A percentile compares a stretch with the other conserved stretches of the same genome.
These are phyloP conservation scores for Solanum paucissectum DNA, from an alignment of 257 asterid species.

Conservation along the genomic window DNA sequence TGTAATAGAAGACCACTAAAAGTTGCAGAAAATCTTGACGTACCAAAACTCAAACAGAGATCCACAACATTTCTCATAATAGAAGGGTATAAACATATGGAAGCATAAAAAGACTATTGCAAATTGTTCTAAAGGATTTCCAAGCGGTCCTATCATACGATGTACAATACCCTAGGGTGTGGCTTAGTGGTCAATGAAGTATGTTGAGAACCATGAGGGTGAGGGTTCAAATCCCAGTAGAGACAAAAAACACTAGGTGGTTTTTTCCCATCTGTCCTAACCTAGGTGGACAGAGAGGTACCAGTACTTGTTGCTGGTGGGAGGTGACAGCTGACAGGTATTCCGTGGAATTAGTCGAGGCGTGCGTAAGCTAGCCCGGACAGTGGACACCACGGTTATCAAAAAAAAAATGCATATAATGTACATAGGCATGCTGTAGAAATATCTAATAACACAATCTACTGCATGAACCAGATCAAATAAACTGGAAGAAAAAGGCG, in stretches of 20 bases:
- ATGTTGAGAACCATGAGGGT: background rate
- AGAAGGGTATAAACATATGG: background rate
- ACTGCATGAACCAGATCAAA: background rate
- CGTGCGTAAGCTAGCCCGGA: background rate
- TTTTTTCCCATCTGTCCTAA: background rate
- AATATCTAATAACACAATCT: background rate
- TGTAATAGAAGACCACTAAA: constrained; percentile 9
- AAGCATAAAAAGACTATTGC: background rate
- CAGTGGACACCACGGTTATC: background rate
- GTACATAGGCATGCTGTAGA: background rate
- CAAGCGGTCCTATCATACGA: background rate
- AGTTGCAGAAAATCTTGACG: background rate
- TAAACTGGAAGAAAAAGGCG: background rate
- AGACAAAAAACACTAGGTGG: background rate
- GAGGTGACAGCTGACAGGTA: background rate
- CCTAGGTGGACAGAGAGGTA: background rate
- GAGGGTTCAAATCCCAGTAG: background rate
- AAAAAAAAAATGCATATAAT: background rate
- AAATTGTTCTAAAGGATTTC: background rate
- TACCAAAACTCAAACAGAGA: background rate
- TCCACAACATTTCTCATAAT: background rate
- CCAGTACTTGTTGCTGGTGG: background rate
- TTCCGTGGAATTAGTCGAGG: background rate
- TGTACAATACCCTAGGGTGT: background rate
- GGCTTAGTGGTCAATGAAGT: background rate